These are phyloP conservation scores for Trichophyton simii DNA, from an alignment of 2,329 filamentous ascomycete genomes.

Conservation along the genomic window DNA sequence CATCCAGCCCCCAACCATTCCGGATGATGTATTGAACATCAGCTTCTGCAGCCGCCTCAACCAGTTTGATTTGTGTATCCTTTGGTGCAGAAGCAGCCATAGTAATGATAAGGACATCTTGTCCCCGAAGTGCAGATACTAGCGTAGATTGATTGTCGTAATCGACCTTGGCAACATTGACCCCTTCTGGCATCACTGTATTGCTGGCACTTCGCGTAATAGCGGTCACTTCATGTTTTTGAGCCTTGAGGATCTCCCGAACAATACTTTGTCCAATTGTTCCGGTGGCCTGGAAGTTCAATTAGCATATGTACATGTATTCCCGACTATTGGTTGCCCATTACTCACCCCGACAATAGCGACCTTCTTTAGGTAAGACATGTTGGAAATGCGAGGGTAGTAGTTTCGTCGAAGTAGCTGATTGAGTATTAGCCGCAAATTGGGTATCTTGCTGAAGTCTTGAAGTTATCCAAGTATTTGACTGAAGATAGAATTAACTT, in stretches of 20 bases:
- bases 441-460: not conserved
- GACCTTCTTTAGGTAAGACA: not conserved
- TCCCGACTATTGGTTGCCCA: not conserved
- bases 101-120: conserved; percentile 48
- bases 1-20: conserved; percentile 33
- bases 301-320: not conserved
- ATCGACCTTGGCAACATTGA: conserved; percentile 34
- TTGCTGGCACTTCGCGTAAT: conserved; percentile 36
- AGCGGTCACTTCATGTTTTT: conserved; percentile 42
- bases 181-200: conserved; percentile 34
- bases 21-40: conserved; percentile 46
- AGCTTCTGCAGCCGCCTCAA: conserved; percentile 44
- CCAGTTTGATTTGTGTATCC: conserved; percentile 37
- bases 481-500: not conserved
- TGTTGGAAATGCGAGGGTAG: not conserved
- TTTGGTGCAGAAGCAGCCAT: conserved; percentile 33
- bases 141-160: conserved; percentile 38
- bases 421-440: too few species aligned
- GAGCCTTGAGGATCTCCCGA: conserved; percentile 32
- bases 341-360: not conserved
- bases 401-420: not conserved
- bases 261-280: conserved; percentile 22
- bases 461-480: not conserved
- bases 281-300: conserved; percentile 22
- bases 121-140: conserved; percentile 39